These are phyloP conservation scores for Cladorrhinum sp. DNA, from an alignment of 2,329 filamentous ascomycete genomes.

Conservation along the genomic window DNA sequence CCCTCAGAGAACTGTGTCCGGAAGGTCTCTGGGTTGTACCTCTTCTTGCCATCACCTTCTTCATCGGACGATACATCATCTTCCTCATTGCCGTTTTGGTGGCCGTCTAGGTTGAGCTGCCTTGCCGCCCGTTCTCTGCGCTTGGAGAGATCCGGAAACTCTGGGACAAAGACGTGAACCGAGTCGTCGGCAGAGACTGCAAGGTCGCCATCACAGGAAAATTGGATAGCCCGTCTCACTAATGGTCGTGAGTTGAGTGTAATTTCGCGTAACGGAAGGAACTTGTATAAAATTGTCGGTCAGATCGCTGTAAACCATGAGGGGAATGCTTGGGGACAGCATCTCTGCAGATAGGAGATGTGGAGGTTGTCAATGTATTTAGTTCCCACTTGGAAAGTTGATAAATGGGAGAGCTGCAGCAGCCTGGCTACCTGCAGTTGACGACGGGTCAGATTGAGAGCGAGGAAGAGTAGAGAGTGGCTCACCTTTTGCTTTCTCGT, in stretches of 20 bases:
- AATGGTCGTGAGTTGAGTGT: constrained; percentile 31
- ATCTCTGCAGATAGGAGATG: not conserved
- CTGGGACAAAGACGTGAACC: constrained; percentile 30
- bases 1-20: constrained; percentile 34
- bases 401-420: not conserved
- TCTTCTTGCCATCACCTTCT: constrained; percentile 27
- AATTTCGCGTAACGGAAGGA: constrained; percentile 44
- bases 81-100: constrained; percentile 25
- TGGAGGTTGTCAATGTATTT: not conserved
- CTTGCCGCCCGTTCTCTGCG: constrained; percentile 14
- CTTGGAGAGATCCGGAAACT: constrained; percentile 28
- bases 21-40: constrained; percentile 28
- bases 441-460: not conserved
- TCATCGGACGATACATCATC: constrained; percentile 24
- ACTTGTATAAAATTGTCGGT: constrained; percentile 29
- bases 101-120: not conserved
- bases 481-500: constrained; percentile 25
- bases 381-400: not conserved
- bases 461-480: not conserved
- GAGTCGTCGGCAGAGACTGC: constrained; percentile 57
- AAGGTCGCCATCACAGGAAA: constrained; percentile 58
- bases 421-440: not conserved
- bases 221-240: constrained; percentile 41
- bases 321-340: not conserved
- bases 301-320: not conserved